Percentiles rank a stretch among this genome's conserved stretches.
phyloP scores from a whole-genome alignment of 371 early-diverging fungal species.

The Smittium mucronatum region DNA sequence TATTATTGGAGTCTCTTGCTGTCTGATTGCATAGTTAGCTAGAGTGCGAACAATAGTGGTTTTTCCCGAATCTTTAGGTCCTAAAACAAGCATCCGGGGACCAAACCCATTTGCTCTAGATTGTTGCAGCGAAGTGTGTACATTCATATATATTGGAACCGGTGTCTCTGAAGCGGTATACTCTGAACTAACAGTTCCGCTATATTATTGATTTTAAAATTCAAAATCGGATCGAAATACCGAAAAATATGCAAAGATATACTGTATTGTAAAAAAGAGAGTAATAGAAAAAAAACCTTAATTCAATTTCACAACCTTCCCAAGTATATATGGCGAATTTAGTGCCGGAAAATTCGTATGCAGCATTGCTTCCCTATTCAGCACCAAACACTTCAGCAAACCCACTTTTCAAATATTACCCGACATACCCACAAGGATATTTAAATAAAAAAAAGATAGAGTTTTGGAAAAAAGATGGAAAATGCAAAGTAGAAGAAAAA shows the following conservation, averaged over 20 bases:
- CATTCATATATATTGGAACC: slow-evolving; percentile 76
- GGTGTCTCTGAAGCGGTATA: slow-evolving; percentile 89
- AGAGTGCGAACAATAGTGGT: slow-evolving; percentile 70
- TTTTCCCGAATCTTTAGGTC: slow-evolving; percentile 85
- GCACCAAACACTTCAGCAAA: slow-evolving; percentile 85
- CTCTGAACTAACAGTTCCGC: slow-evolving; percentile 58
- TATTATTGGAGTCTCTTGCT: slow-evolving; percentile 61
- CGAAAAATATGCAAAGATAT: background rate
- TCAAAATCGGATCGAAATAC: background rate
- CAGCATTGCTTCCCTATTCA: slow-evolving; percentile 62
- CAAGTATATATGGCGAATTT: slow-evolving; percentile 90
- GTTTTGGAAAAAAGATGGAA: background rate
- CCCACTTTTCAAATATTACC: slow-evolving; percentile 50
- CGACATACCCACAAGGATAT: background rate
- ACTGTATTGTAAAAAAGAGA: background rate
- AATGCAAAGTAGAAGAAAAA: too few relatives aligned
- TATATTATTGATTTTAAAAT: slow-evolving; percentile 15
- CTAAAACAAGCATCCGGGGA: slow-evolving; percentile 64
- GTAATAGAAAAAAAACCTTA: slow-evolving; percentile 31
- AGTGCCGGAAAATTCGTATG: slow-evolving; percentile 61
- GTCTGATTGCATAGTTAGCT: slow-evolving; percentile 67
- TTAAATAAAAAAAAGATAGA: background rate
- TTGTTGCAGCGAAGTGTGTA: slow-evolving; percentile 77
- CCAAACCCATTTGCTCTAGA: slow-evolving; percentile 42
- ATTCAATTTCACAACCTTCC: slow-evolving; percentile 72